Evolutionary conservation across 208 protist species (phyloP).

Genomic region (Trichomonas tenax): DNA sequence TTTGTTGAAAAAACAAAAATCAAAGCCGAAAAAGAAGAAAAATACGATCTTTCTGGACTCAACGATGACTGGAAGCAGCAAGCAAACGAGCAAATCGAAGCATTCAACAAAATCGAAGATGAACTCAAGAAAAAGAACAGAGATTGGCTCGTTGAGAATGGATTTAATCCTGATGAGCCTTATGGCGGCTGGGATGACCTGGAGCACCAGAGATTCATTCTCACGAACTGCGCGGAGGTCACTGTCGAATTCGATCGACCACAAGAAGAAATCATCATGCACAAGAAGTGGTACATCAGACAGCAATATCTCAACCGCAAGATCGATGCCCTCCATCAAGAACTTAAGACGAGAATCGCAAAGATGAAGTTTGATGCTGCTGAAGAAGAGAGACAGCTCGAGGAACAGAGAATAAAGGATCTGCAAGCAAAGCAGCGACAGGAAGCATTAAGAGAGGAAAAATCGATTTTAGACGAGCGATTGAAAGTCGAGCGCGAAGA

Average conservation of each 20-base stretch:
- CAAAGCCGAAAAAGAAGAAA: not conserved
- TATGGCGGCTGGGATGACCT: constrained; percentile 7
- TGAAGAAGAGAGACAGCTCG: not conserved
- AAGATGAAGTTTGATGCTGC: not conserved
- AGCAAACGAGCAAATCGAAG: not conserved
- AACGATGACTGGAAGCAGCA: not conserved
- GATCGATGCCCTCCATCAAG: not conserved
- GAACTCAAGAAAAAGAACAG: not conserved
- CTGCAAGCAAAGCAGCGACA: not conserved
- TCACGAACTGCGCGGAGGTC: not conserved
- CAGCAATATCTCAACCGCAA: not conserved
- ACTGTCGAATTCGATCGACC: not conserved
- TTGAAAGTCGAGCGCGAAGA: not conserved
- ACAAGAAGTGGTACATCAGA: not conserved
- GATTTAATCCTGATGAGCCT: not conserved
- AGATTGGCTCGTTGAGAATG: not conserved
- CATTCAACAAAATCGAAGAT: not conserved
- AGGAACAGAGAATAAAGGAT: not conserved
- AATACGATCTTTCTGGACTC: not conserved
- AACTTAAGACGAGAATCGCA: not conserved
- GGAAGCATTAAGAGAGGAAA: not conserved
- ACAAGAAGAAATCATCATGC: not conserved
- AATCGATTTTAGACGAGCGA: not conserved
- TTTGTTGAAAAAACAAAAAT: constrained; percentile 5
- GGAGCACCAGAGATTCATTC: constrained; percentile 5